Evolutionary conservation across 176 grass and related monocot genomes (phyloP).

Genomic region (Coix lacrymajobi): DNA sequence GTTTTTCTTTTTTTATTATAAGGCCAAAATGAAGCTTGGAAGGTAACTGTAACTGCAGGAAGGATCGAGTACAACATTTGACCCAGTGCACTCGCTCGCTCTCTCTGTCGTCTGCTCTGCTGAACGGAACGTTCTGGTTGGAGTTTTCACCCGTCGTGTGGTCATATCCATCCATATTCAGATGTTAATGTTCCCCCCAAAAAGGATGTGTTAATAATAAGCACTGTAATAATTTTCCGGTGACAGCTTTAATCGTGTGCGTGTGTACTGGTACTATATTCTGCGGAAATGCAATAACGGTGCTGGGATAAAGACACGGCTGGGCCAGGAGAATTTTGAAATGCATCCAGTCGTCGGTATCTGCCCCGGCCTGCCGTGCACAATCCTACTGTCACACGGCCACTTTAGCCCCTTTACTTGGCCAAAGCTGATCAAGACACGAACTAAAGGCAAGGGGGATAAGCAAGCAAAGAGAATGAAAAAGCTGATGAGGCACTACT

Average conservation of each 20-base stretch:
- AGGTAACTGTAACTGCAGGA: neutral
- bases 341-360: constrained; percentile 8
- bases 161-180: neutral
- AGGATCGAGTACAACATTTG: neutral
- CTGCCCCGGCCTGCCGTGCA: neutral
- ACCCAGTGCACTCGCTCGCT: neutral
- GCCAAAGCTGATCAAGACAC: constrained; percentile 5
- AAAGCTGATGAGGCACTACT: neutral
- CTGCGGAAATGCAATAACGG: neutral
- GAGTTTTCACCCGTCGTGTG: neutral
- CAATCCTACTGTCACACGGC: constrained; percentile 27
- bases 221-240: neutral
- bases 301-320: neutral
- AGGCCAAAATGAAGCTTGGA: neutral
- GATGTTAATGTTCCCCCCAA: too few relatives aligned
- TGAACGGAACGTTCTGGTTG: constrained; percentile 1
- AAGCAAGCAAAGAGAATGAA: neutral
- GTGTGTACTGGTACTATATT: neutral
- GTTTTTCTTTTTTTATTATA: too few relatives aligned
- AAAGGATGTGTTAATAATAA: too few relatives aligned
- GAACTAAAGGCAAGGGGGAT: constrained; percentile 33
- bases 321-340: constrained; percentile 12
- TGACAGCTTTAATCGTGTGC: constrained; percentile 8
- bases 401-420: constrained; percentile 10
- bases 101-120: neutral